phyloP scores from a whole-genome alignment of 164 flowering plant genomes.

The Litsea cubeba region DNA sequence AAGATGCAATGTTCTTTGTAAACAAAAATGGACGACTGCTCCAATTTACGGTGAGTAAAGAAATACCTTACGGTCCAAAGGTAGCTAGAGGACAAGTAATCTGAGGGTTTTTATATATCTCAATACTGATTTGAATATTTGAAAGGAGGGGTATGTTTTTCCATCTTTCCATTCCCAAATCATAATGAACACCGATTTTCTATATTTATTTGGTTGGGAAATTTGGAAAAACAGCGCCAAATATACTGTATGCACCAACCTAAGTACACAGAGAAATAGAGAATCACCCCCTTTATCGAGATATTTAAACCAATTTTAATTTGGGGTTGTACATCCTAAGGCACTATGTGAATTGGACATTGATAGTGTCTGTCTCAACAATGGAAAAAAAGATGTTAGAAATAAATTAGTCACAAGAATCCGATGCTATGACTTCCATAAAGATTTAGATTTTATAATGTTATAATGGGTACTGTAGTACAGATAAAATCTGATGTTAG shows the following conservation, averaged over 20 bases:
- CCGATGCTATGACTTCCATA: too few species aligned
- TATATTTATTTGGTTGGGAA: neutral
- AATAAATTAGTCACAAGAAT: too few species aligned
- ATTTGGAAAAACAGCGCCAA: neutral
- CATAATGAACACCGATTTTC: neutral
- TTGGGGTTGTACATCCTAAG: neutral
- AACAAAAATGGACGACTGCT: slow-evolving; percentile 64
- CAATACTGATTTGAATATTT: too few species aligned
- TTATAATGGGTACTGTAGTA: too few species aligned
- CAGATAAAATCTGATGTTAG: too few species aligned
- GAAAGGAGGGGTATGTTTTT: neutral
- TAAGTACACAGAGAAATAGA: neutral
- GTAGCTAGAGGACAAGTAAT: neutral
- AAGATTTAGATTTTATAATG: too few species aligned
- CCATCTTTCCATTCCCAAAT: neutral
- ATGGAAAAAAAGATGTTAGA: neutral
- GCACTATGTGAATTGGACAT: neutral
- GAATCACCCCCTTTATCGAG: neutral
- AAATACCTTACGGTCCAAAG: neutral
- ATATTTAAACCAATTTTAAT: neutral
- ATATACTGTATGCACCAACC: neutral
- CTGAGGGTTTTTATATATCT: too few species aligned
- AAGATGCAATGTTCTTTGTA: slow-evolving; percentile 69
- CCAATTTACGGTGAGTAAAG: slow-evolving; percentile 60
- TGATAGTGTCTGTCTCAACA: neutral